Conservation (phyloP, 768 basidiomycete species). For the Calvatia gigantea region DNA sequence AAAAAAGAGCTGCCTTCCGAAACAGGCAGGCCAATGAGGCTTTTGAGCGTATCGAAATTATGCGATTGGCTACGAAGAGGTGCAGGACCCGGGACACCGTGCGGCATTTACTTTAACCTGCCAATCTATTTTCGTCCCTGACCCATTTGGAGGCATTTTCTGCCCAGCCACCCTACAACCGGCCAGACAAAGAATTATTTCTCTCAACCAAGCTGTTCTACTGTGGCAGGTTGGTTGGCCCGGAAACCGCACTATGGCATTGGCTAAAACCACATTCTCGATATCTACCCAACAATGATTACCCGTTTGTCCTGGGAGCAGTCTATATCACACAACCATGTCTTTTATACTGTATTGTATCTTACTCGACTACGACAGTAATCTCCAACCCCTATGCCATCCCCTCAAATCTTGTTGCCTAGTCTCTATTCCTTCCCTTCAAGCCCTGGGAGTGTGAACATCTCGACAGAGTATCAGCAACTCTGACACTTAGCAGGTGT, state of each 20-base stretch:
- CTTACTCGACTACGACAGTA: too few relatives aligned
- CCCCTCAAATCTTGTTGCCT: too few relatives aligned
- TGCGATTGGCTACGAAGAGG: constrained; percentile 38
- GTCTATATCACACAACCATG: too few relatives aligned
- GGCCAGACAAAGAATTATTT: constrained; percentile 10
- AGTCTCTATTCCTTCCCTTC: constrained; percentile 28
- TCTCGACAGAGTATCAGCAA: constrained; percentile 25
- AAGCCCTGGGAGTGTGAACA: constrained; percentile 52
- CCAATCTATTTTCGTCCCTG: neutral
- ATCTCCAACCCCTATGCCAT: too few relatives aligned
- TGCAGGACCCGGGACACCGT: constrained; percentile 27
- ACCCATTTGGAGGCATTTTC: constrained; percentile 4
- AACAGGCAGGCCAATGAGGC: constrained; percentile 28
- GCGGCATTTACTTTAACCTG: constrained; percentile 24
- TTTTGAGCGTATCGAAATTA: constrained; percentile 43
- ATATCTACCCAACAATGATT: too few relatives aligned
- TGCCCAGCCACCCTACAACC: constrained; percentile 4
- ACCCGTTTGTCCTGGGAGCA: too few relatives aligned
- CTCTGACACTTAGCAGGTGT: neutral
- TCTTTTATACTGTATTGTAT: too few relatives aligned
- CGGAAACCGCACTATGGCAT: neutral
- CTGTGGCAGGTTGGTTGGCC: neutral
- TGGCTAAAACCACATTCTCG: too few relatives aligned
- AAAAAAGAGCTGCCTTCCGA: constrained; percentile 12
- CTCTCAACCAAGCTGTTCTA: constrained; percentile 14